Evolutionary conservation across 2,329 filamentous ascomycete species (phyloP).

Genomic region (Scedosporium aurantiacum): DNA sequence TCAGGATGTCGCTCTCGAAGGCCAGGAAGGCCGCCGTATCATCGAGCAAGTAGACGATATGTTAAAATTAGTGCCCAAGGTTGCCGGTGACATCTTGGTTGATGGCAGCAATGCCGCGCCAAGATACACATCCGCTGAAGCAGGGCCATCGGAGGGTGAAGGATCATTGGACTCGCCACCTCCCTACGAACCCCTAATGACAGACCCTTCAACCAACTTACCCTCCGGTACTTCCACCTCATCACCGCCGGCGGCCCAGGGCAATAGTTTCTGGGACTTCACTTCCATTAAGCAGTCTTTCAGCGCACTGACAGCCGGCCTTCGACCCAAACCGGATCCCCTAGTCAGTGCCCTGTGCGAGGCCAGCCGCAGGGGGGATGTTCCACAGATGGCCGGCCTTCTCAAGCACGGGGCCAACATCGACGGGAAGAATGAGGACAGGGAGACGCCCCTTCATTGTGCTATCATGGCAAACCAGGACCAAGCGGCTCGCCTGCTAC

Average conservation of each 20-base stretch:
- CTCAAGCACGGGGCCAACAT: constrained; percentile 24
- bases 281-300: constrained; percentile 21
- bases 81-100: too few relatives aligned
- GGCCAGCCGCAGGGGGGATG: constrained; percentile 21
- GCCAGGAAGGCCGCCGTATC: too few relatives aligned
- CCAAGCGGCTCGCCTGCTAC: constrained; percentile 20
- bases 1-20: too few relatives aligned
- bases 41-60: too few relatives aligned
- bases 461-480: constrained; percentile 21
- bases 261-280: constrained; percentile 10
- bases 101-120: too few relatives aligned
- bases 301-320: constrained; percentile 21
- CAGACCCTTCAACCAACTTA: too few relatives aligned
- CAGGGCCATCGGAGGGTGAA: too few relatives aligned
- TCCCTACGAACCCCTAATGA: too few relatives aligned
- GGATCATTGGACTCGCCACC: too few relatives aligned
- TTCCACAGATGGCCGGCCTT: constrained; percentile 21
- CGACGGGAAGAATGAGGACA: constrained; percentile 24
- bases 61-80: too few relatives aligned
- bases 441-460: constrained; percentile 22
- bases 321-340: constrained; percentile 24
- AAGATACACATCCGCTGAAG: too few relatives aligned
- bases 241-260: background rate
- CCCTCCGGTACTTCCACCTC: too few relatives aligned
- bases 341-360: constrained; percentile 25